A percentile compares a stretch with the other conserved stretches of the same genome.
phyloP scores from a whole-genome alignment of 2,329 filamentous ascomycete genomes.

The Xylaria sp. region DNA sequence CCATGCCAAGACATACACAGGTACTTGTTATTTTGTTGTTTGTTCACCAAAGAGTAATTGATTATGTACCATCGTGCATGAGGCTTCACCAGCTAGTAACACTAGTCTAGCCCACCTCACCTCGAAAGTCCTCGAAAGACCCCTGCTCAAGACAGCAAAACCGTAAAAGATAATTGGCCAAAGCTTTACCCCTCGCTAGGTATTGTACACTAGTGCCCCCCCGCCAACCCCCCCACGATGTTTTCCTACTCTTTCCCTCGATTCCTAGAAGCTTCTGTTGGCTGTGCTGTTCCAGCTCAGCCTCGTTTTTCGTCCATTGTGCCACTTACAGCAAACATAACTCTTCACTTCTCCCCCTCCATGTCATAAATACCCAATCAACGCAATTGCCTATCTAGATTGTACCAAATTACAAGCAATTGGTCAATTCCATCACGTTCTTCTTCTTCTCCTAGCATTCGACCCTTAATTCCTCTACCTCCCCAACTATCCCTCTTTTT shows the following conservation, averaged over 20 bases:
- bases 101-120: no score
- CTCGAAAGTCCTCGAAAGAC: background rate
- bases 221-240: conserved; percentile 12
- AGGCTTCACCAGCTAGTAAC: no score
- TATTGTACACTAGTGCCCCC: no score
- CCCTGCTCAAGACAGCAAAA: conserved; percentile 1
- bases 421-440: background rate
- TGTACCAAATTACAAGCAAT: background rate
- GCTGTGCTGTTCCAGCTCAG: conserved; percentile 19
- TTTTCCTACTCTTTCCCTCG: conserved; percentile 19
- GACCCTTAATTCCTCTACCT: background rate
- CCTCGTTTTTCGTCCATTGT: conserved; percentile 25
- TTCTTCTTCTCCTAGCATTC: background rate
- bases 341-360: background rate
- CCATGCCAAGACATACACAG: no score
- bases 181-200: conserved; percentile 32
- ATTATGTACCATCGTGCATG: no score
- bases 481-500: conserved; percentile 5
- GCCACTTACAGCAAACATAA: conserved; percentile 19
- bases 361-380: background rate
- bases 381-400: no score
- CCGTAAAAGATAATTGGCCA: conserved; percentile 34
- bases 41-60: no score
- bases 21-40: no score
- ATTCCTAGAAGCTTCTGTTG: conserved; percentile 42